Evolutionary conservation across 129 eudicot genomes (phyloP), one percentile per base, ranked within the genome.

Genomic region (Calendula officinalis): DNA sequence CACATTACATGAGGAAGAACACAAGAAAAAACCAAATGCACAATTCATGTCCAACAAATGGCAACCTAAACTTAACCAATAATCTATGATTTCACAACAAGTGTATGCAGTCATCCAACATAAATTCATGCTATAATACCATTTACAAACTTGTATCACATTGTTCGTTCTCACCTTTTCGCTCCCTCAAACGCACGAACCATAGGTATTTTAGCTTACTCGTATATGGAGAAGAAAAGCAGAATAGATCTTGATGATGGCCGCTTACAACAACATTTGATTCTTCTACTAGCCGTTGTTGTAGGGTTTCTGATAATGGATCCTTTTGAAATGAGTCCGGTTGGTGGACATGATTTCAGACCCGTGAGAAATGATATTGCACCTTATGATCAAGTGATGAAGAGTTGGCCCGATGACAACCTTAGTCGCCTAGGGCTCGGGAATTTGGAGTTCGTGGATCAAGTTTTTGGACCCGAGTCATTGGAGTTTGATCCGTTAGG

Each of bases 401-500:
- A 67, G 58, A 71, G 60, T 39, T 88, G 99, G 97, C 96, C 85
- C 12, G 75, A 65, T 42, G 96, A 94, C 75, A 86, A 88, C 56
- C 73, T 22, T 11, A 94, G 90, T 57, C 78, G 96, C 35, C 69
- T 94, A 47, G 92, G 87, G 10, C 71, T 47, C 5, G 99, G 89
- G 61, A 80, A 70, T 51, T 61, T 83, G 64, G 90, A 81, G 84
- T 78, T 81, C 67, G 82, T 75, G 47, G 90, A 86, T 71, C 73
- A 94, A 47, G 82, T 88, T 3, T 94, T 58, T 49, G 99, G 99
- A 27, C 99, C 99, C 14, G 99, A 94, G 65, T 86, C 98, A 0
- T 46, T 92, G 64, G 96, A 92, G 81, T 92, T 92, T 46, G 98
- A 92, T 58, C 48, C 35, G 1, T 30, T 57, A 43, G 98, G 96